A percentile compares a stretch with the other conserved stretches of the same genome.
Evolutionary conservation across 1,139 yeast species (phyloP).

Genomic region (Kodamaea fungicola): DNA sequence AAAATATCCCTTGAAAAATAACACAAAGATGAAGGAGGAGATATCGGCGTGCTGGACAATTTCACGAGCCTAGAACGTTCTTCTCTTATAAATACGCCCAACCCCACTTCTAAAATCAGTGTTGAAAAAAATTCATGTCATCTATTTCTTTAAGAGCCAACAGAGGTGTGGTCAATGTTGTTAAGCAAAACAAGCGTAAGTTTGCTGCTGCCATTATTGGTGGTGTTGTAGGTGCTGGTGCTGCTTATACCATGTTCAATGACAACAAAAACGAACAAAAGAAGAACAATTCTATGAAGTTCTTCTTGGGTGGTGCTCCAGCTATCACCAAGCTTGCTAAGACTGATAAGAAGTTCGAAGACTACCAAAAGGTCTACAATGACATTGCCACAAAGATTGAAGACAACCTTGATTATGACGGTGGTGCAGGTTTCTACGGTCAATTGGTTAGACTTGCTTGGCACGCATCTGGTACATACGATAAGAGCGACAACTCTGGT

Average conservation of each 20-base stretch:
- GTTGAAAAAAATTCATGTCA: conserved; percentile 12
- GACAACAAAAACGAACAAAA: conserved; percentile 10
- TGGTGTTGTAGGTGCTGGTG: conserved; percentile 25
- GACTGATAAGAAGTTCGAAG: conserved; percentile 36
- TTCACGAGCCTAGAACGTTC: neutral
- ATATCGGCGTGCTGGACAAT: conserved; percentile 1
- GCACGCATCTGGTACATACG: conserved; percentile 74
- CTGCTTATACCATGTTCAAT: conserved; percentile 14
- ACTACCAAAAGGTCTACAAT: conserved; percentile 76
- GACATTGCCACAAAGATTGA: conserved; percentile 72
- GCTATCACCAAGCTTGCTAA: conserved; percentile 19
- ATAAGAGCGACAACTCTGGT: conserved; percentile 55
- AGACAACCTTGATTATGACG: conserved; percentile 75
- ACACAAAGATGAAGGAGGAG: neutral
- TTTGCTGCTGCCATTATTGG: conserved; percentile 11
- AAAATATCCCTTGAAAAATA: neutral
- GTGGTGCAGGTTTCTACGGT: conserved; percentile 62
- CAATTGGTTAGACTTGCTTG: conserved; percentile 71
- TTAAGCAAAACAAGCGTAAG: conserved; percentile 6
- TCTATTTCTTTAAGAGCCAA: conserved; percentile 14
- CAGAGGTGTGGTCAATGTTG: conserved; percentile 7
- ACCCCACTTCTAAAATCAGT: neutral
- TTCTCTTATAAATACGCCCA: neutral
- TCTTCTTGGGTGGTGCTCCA: conserved; percentile 17
- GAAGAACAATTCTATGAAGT: conserved; percentile 8